phyloP scores from a whole-genome alignment of 805 yeast genomes.

The Candida maesae region DNA sequence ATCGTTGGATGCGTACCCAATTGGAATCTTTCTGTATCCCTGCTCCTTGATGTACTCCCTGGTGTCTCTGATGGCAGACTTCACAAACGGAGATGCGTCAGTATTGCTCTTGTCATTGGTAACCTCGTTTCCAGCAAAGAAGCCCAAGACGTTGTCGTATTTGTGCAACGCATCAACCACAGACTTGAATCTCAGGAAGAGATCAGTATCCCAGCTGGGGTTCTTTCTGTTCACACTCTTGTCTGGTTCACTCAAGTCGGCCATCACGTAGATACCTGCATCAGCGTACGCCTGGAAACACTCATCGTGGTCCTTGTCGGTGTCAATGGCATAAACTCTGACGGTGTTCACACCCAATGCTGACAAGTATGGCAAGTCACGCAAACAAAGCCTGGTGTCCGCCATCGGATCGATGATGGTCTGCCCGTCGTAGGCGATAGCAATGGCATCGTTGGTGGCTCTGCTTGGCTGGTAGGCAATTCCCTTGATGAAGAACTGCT shows the following conservation, averaged over 20 bases:
- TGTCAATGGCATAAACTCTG: slow-evolving; percentile 84
- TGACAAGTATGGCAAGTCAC: slow-evolving; percentile 78
- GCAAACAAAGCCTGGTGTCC: slow-evolving; percentile 60
- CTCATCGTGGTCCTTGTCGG: slow-evolving; percentile 62
- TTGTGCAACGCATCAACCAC: slow-evolving; percentile 78
- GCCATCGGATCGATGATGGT: slow-evolving; percentile 72
- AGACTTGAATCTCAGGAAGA: slow-evolving; percentile 71
- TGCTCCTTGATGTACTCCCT: slow-evolving; percentile 66
- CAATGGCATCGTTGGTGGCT: slow-evolving; percentile 34
- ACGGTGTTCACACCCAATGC: slow-evolving; percentile 71
- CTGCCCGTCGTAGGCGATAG: slow-evolving; percentile 20
- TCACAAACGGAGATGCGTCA: slow-evolving; percentile 88
- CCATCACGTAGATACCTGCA: slow-evolving; percentile 87
- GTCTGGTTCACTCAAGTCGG: slow-evolving; percentile 87
- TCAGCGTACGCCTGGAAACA: slow-evolving; percentile 74
- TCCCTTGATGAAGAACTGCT: slow-evolving; percentile 85
- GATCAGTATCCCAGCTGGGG: slow-evolving; percentile 74
- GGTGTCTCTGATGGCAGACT: slow-evolving; percentile 92
- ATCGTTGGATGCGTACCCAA: slow-evolving; percentile 92
- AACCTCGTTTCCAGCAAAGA: slow-evolving; percentile 98
- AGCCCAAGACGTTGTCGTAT: slow-evolving; percentile 83
- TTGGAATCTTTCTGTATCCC: slow-evolving; percentile 77
- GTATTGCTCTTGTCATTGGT: slow-evolving; percentile 81
- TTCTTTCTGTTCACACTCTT: slow-evolving; percentile 68
- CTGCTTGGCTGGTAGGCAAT: slow-evolving; percentile 77